These are phyloP conservation scores for Pouteria glomerata DNA, from an alignment of 148 eudicot species.

Conservation along the genomic window DNA sequence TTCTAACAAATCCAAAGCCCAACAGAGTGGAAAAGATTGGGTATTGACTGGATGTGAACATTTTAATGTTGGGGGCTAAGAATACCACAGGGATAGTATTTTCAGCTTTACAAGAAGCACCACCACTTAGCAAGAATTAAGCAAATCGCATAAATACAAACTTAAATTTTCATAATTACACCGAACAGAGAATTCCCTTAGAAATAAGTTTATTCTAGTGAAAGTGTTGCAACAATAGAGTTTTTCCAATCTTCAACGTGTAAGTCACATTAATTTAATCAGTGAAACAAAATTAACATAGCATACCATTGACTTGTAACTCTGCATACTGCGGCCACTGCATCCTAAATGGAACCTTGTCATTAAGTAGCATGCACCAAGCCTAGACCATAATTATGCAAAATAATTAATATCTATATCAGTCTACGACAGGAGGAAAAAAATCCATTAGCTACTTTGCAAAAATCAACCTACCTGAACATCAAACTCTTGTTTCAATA, in stretches of 20 bases:
- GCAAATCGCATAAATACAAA: not conserved
- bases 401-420: not conserved
- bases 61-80: not conserved
- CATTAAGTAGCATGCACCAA: slow-evolving; percentile 87
- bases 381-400: slow-evolving; percentile 35
- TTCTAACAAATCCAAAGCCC: not conserved
- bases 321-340: slow-evolving; percentile 78
- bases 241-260: not conserved
- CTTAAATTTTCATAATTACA: not conserved
- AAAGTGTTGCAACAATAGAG: not conserved
- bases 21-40: not conserved
- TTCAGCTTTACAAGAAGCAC: not conserved
- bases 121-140: not conserved
- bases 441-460: not conserved
- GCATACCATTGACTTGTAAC: slow-evolving; percentile 68
- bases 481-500: slow-evolving; percentile 52
- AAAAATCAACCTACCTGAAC: slow-evolving; percentile 47
- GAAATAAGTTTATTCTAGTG: not conserved
- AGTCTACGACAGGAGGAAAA: not conserved
- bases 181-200: not conserved
- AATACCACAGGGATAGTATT: not conserved
- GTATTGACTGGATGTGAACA: not conserved
- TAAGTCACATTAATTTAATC: not conserved
- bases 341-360: slow-evolving; percentile 72
- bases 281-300: slow-evolving; percentile 16